phyloP scores from a whole-genome alignment of 2,329 filamentous ascomycete species.

The Zarea fungicola region DNA sequence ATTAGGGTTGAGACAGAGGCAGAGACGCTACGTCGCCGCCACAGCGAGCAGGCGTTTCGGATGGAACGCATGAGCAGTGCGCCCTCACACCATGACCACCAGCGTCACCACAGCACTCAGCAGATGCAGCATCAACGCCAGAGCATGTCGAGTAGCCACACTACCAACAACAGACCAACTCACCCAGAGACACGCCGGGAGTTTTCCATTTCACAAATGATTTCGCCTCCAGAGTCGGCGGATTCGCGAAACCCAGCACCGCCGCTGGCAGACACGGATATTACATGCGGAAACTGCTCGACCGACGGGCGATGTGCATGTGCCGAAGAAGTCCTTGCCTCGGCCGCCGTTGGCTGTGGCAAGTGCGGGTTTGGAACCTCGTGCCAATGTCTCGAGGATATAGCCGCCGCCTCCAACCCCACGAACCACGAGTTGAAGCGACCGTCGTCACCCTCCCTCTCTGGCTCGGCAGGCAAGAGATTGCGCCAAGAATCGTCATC shows the following conservation, averaged over 20 bases:
- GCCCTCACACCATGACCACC: slow-evolving; percentile 11
- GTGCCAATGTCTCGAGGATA: slow-evolving; percentile 61
- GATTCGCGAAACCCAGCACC: slow-evolving; percentile 26
- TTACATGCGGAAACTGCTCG: slow-evolving; percentile 53
- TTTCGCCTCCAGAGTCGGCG: slow-evolving; percentile 46
- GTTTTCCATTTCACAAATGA: slow-evolving; percentile 54
- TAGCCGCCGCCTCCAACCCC: slow-evolving; percentile 34
- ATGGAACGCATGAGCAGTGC: slow-evolving; percentile 19
- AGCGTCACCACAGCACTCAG: slow-evolving; percentile 25
- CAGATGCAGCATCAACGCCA: slow-evolving; percentile 22
- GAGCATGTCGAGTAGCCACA: slow-evolving; percentile 20
- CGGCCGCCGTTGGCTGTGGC: slow-evolving; percentile 54
- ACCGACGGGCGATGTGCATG: slow-evolving; percentile 51
- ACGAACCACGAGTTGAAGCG: slow-evolving; percentile 42
- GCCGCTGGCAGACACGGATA: slow-evolving; percentile 25
- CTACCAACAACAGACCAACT: slow-evolving; percentile 16
- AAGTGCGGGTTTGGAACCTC: slow-evolving; percentile 58
- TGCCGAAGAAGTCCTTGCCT: slow-evolving; percentile 52
- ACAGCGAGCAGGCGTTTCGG: slow-evolving; percentile 24
- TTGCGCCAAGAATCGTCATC: slow-evolving; percentile 34
- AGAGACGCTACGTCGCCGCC: slow-evolving; percentile 28
- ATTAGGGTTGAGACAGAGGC: slow-evolving; percentile 38
- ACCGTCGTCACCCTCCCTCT: slow-evolving; percentile 39
- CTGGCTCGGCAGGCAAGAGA: slow-evolving; percentile 49
- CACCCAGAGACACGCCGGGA: slow-evolving; percentile 32